phyloP scores from a whole-genome alignment of 768 basidiomycete species.

The Thelephora aurantiotincta region DNA sequence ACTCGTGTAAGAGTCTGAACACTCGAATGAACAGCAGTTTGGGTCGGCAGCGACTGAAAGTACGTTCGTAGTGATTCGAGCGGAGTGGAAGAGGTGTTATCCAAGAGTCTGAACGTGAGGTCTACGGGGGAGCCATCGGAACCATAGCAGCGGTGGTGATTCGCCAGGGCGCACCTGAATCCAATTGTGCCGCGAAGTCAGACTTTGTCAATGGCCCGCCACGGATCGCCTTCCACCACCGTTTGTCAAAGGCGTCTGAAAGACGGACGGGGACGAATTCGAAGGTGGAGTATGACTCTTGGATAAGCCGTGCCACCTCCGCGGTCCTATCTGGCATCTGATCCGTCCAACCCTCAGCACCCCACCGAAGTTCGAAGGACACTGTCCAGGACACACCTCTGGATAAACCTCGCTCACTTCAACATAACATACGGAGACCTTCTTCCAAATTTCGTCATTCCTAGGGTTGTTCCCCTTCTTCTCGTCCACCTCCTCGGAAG shows the following conservation, averaged over 20 bases:
- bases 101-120: conserved; percentile 37
- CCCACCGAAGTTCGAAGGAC: not conserved
- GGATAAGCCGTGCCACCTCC: conserved; percentile 31
- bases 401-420: conserved; percentile 50
- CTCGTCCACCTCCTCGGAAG: conserved; percentile 14
- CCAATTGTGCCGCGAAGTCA: too few species aligned
- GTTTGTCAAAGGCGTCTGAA: conserved; percentile 58
- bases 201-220: conserved; percentile 11
- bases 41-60: conserved; percentile 56
- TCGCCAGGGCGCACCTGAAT: too few species aligned
- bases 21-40: conserved; percentile 48
- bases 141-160: not conserved
- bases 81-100: conserved; percentile 5
- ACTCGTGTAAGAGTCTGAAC: conserved; percentile 48
- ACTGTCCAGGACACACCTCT: conserved; percentile 28
- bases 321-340: conserved; percentile 44
- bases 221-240: conserved; percentile 48
- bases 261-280: conserved; percentile 51
- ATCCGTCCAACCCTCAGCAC: conserved; percentile 3
- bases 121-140: conserved; percentile 26
- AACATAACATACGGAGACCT: conserved; percentile 51
- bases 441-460: conserved; percentile 46
- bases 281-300: conserved; percentile 28
- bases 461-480: conserved; percentile 52
- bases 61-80: conserved; percentile 29